phyloP scores from a whole-genome alignment of 2,329 filamentous ascomycete species.

The Verticillium nubilum region DNA sequence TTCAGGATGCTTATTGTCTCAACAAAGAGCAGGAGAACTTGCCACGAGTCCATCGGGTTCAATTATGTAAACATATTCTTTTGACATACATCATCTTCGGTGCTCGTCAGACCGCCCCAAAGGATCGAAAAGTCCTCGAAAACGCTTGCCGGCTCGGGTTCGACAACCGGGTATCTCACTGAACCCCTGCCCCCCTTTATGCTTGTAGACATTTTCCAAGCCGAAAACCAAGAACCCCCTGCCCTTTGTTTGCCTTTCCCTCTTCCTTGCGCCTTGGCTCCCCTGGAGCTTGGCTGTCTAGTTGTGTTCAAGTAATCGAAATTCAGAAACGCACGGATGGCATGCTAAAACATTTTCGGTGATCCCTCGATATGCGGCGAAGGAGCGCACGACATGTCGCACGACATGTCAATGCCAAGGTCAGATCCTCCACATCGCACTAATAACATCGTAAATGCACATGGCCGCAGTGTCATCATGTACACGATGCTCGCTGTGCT shows the following conservation, averaged over 20 bases:
- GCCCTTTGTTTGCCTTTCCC: not conserved
- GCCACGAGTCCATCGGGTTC: no score
- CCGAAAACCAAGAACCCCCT: not conserved
- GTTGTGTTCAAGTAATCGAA: not conserved
- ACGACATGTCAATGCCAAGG: no score
- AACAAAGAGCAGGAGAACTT: no score
- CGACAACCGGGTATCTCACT: no score
- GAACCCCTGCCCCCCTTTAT: not conserved
- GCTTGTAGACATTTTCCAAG: not conserved
- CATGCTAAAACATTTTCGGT: not conserved
- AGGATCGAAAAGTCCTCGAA: no score
- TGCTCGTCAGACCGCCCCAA: no score
- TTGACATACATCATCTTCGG: no score
- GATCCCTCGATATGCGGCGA: not conserved
- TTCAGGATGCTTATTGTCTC: no score
- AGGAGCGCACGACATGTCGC: not conserved
- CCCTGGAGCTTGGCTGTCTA: not conserved
- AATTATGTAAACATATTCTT: no score
- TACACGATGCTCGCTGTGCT: not conserved
- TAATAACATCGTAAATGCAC: not conserved
- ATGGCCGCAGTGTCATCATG: not conserved
- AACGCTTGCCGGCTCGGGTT: no score
- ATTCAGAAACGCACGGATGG: no score
- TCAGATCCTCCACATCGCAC: no score
- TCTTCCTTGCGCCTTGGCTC: not conserved